Percentiles rank a stretch among this genome's conserved stretches.
These are phyloP conservation scores for Cylindrotheca fusiformis DNA, from an alignment of 108 stramenopile genomes.

Conservation along the genomic window DNA sequence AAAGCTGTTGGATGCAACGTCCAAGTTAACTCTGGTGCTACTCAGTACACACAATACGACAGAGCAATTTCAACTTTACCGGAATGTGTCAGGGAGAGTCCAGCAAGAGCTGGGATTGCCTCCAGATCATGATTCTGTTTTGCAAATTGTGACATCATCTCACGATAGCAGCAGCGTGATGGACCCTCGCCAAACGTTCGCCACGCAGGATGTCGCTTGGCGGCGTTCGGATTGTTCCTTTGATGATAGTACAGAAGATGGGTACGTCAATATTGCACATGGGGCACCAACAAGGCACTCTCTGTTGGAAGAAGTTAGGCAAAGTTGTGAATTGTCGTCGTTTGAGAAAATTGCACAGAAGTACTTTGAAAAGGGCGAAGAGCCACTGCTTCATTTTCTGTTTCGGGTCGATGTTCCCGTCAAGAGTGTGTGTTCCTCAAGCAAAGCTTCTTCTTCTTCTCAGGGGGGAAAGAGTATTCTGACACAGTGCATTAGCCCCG, in stretches of 20 bases:
- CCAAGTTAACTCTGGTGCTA: constrained; percentile 51
- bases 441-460: neutral
- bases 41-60: constrained; percentile 58
- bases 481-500: constrained; percentile 56
- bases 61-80: constrained; percentile 70
- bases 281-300: neutral
- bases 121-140: constrained; percentile 26
- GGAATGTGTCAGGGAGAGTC: constrained; percentile 35
- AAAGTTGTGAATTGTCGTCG: neutral
- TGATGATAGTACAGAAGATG: constrained; percentile 35
- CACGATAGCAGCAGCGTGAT: constrained; percentile 8
- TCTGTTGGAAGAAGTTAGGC: constrained; percentile 10
- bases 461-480: constrained; percentile 20
- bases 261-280: constrained; percentile 25
- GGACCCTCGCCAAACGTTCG: neutral
- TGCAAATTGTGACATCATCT: constrained; percentile 19
- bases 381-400: constrained; percentile 25
- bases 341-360: constrained; percentile 14
- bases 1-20: constrained; percentile 48
- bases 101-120: constrained; percentile 43
- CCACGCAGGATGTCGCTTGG: constrained; percentile 34
- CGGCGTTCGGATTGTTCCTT: constrained; percentile 17
- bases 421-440: neutral
- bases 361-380: constrained; percentile 8
- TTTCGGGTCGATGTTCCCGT: constrained; percentile 35